phyloP scores from a whole-genome alignment of 148 eudicot species.

The Nyssa sinensis region DNA sequence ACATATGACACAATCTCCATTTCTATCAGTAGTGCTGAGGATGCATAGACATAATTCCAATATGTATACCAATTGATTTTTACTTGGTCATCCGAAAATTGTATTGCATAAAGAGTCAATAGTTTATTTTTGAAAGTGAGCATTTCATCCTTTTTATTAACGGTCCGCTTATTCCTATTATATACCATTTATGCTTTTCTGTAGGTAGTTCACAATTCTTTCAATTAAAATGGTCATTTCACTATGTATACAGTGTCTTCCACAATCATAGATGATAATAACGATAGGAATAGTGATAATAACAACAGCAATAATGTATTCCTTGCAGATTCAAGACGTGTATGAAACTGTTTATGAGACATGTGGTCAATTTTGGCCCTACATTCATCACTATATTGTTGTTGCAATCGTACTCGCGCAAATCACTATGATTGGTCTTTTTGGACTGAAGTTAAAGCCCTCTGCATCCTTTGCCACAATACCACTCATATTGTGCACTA shows the following conservation, averaged over 20 bases:
- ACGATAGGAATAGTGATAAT: background rate
- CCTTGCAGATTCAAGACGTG: constrained; percentile 82
- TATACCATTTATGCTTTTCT: background rate
- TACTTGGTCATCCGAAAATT: too few relatives aligned
- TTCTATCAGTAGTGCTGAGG: too few relatives aligned
- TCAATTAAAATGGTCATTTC: background rate
- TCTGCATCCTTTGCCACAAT: constrained; percentile 72
- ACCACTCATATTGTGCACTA: constrained; percentile 62
- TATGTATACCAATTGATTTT: too few relatives aligned
- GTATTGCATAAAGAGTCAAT: too few relatives aligned
- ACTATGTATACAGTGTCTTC: background rate
- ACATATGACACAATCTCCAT: too few relatives aligned
- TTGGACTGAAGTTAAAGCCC: constrained; percentile 90
- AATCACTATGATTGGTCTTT: constrained; percentile 90
- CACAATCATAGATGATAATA: background rate
- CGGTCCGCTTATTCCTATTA: background rate
- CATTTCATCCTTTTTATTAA: too few relatives aligned
- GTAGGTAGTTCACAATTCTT: background rate
- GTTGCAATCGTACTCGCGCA: constrained; percentile 73
- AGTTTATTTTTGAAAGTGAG: too few relatives aligned
- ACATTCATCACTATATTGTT: constrained; percentile 69
- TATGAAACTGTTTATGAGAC: constrained; percentile 80
- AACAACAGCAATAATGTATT: background rate
- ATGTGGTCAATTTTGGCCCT: constrained; percentile 89
- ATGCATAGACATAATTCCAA: too few relatives aligned